Evolutionary conservation across 495 filamentous ascomycete genomes (phyloP).

Genomic region (Neurospora sp.): DNA sequence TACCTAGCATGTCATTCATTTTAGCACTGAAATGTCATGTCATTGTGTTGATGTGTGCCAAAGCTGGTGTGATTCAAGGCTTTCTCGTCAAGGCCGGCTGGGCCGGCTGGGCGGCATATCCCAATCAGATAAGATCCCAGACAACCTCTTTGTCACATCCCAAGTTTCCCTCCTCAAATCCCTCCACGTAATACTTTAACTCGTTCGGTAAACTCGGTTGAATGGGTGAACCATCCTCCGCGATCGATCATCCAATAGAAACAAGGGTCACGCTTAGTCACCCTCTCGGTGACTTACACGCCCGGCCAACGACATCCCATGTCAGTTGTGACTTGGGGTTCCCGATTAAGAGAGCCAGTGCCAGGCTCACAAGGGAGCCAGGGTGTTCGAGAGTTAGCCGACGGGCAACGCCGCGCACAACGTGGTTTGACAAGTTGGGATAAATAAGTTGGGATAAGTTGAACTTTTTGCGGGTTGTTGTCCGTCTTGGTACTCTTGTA

Average conservation of each 20-base stretch:
- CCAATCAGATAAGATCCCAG: not conserved
- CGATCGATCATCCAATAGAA: not conserved
- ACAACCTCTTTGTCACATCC: not conserved
- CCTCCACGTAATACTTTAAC: not conserved
- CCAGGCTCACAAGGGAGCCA: too few relatives aligned
- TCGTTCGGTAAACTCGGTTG: not conserved
- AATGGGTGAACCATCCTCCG: not conserved
- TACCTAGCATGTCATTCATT: not conserved
- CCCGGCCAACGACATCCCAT: too few relatives aligned
- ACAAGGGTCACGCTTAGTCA: too few relatives aligned
- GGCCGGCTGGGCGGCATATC: not conserved
- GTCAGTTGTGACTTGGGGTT: too few relatives aligned
- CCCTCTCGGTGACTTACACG: too few relatives aligned
- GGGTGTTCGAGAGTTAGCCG: too few relatives aligned
- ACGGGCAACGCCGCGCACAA: not conserved
- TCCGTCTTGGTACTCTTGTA: not conserved
- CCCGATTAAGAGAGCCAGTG: too few relatives aligned
- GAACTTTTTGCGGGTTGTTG: not conserved
- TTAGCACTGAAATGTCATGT: too few relatives aligned
- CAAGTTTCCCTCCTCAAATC: not conserved
- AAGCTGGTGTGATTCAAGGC: not conserved
- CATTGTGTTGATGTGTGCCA: not conserved
- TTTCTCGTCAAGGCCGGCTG: not conserved
- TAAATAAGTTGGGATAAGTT: not conserved
- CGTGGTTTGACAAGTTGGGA: not conserved